These are phyloP conservation scores for Euphorbia tirucalli DNA, from an alignment of 345 rosid genomes.

Conservation along the genomic window DNA sequence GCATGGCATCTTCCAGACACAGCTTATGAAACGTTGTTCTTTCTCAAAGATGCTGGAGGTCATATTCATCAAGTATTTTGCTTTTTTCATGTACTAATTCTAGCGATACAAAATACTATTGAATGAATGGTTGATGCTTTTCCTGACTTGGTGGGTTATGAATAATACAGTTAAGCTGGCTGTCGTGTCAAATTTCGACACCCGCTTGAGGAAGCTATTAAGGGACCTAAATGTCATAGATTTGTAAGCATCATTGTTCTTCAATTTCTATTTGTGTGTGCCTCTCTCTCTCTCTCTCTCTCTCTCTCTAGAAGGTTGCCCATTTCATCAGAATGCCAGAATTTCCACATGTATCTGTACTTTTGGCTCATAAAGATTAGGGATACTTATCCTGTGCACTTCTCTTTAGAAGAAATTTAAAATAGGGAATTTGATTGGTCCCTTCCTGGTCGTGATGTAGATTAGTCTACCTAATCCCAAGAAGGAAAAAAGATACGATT, in stretches of 20 bases:
- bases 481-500: neutral
- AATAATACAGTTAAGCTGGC: constrained; percentile 72
- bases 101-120: constrained; percentile 4
- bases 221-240: constrained; percentile 72
- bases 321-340: neutral
- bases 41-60: constrained; percentile 89
- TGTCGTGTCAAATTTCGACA: constrained; percentile 87
- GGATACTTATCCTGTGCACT: neutral
- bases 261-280: neutral
- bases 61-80: constrained; percentile 32
- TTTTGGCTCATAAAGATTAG: neutral
- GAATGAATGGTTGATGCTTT: constrained; percentile 17
- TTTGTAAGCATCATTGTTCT: constrained; percentile 50
- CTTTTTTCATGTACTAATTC: constrained; percentile 23
- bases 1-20: constrained; percentile 90
- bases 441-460: neutral
- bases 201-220: constrained; percentile 69
- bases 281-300: neutral
- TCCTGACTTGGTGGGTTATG: constrained; percentile 25
- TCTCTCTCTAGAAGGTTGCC: neutral
- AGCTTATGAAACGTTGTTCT: constrained; percentile 55
- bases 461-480: constrained; percentile 3
- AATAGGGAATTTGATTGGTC: neutral
- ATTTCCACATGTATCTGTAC: neutral
- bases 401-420: neutral